phyloP scores from a whole-genome alignment of 2,329 filamentous ascomycete species.

The Rhexocercosporidium sp. region DNA sequence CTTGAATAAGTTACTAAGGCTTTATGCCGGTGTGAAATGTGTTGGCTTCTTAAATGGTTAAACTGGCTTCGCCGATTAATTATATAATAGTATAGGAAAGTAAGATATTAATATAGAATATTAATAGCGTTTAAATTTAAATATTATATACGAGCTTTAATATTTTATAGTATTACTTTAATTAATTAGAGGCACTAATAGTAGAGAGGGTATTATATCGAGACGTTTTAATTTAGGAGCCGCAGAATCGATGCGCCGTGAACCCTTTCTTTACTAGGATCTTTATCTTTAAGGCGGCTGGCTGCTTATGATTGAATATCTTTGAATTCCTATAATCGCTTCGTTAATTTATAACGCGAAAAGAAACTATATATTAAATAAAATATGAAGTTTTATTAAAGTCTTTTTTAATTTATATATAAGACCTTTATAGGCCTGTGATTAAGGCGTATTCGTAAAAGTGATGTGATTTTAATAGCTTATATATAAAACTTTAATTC shows the following conservation, averaged over 20 bases:
- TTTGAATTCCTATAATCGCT: too few species aligned
- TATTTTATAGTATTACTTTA: not conserved
- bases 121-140: not conserved
- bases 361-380: too few species aligned
- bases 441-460: too few species aligned
- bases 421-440: too few species aligned
- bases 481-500: too few species aligned
- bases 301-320: too few species aligned
- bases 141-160: not conserved
- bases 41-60: slow-evolving; percentile 18
- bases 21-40: slow-evolving; percentile 8
- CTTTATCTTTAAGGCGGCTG: not conserved
- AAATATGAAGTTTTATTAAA: too few species aligned
- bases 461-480: too few species aligned
- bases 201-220: slow-evolving; percentile 10
- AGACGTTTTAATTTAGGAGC: slow-evolving; percentile 3
- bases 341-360: too few species aligned
- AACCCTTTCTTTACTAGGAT: slow-evolving; percentile 17
- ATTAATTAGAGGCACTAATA: not conserved
- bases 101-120: slow-evolving; percentile 11
- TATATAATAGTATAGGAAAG: not conserved
- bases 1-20: slow-evolving; percentile 4
- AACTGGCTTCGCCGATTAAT: not conserved
- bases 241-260: slow-evolving; percentile 10
- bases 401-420: too few species aligned